Conservation (phyloP, 225 moss, liverwort and hornwort genomes). For the Bryoerythrophyllum caledonicum region DNA sequence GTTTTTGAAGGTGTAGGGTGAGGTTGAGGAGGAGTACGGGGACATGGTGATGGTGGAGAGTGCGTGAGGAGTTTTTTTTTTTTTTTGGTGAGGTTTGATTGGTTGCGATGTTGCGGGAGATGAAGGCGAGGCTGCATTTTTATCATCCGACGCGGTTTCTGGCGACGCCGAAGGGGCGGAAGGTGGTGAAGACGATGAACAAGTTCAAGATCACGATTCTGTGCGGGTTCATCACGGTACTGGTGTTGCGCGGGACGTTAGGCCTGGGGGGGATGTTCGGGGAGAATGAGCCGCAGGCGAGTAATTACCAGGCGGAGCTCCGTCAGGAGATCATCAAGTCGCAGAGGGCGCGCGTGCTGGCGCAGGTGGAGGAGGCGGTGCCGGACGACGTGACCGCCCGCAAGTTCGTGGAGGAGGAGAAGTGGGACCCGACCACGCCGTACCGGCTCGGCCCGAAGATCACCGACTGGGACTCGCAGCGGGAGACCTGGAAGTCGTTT, state of each 20-base stretch:
- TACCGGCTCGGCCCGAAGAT: conserved; percentile 47
- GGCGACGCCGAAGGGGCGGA: conserved; percentile 38
- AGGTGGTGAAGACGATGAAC: conserved; percentile 34
- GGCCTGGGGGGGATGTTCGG: conserved; percentile 32
- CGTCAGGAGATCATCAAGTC: conserved; percentile 28
- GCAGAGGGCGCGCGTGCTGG: conserved; percentile 30
- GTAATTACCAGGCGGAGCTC: background rate
- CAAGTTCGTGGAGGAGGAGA: conserved; percentile 41
- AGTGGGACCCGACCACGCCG: conserved; percentile 25
- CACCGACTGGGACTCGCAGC: conserved; percentile 46
- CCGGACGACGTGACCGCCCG: conserved; percentile 37
- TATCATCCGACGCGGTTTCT: conserved; percentile 25
- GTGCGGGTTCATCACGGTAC: conserved; percentile 40
- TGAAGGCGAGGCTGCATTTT: conserved; percentile 28
- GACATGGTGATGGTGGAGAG: background rate
- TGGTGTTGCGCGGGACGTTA: conserved; percentile 26
- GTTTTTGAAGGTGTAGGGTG: background rate
- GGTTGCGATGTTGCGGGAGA: background rate
- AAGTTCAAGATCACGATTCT: conserved; percentile 28
- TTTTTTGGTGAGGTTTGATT: too few species aligned
- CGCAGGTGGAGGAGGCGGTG: conserved; percentile 40
- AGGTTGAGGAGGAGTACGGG: background rate
- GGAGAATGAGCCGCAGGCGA: background rate
- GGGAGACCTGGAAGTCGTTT: conserved; percentile 33
- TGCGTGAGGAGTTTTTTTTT: background rate